Conservation (phyloP, 345 rosid species). For the Erucastrum elatum region DNA sequence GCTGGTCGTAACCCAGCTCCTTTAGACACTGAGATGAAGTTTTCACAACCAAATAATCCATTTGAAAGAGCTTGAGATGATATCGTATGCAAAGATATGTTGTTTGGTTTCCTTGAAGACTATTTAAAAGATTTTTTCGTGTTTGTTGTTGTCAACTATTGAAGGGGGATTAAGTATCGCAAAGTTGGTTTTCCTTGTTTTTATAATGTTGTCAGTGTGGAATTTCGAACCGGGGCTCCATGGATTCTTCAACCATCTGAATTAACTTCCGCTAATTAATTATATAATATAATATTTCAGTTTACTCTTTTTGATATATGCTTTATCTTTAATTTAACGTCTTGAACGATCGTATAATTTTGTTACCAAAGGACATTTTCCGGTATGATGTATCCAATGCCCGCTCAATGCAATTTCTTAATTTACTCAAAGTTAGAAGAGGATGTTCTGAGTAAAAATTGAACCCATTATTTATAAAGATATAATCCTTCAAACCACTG, state of each 20-base stretch:
- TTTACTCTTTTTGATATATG: background rate
- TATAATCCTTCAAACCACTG: background rate
- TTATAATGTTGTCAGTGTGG: background rate
- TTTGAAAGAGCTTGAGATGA: constrained; percentile 34
- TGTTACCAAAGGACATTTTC: too few species aligned
- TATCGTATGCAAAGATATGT: background rate
- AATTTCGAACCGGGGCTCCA: constrained; percentile 14
- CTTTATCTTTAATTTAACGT: background rate
- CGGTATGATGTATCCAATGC: too few species aligned
- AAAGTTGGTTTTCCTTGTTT: background rate
- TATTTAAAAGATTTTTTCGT: constrained; percentile 21
- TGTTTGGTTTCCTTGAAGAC: constrained; percentile 1
- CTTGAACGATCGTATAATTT: background rate
- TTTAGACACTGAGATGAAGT: constrained; percentile 23
- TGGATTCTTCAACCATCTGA: constrained; percentile 1
- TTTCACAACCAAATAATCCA: constrained; percentile 36
- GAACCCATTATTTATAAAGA: background rate
- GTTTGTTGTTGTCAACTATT: background rate
- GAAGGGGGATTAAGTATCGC: background rate
- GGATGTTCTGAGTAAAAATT: background rate
- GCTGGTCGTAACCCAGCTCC: constrained; percentile 30
- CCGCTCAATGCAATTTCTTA: background rate
- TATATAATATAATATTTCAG: background rate
- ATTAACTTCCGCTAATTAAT: background rate
- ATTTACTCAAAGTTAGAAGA: background rate